Percentiles rank a stretch among this genome's conserved stretches.
Conservation (phyloP, 345 rosid genomes). For the thale cress (Arabidopsis thaliana) region DNA sequence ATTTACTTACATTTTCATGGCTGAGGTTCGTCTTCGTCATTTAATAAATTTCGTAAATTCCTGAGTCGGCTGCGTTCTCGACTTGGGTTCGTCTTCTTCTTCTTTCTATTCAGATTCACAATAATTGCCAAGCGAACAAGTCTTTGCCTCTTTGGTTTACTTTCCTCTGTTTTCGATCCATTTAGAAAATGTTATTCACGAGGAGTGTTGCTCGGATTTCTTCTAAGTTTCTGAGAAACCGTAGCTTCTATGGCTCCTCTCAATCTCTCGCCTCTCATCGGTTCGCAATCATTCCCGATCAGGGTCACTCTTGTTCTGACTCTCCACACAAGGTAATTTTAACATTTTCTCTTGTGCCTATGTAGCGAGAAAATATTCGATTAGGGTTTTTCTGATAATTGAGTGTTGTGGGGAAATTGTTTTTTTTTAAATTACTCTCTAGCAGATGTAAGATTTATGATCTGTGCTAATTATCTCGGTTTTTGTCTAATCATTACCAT, state of each 20-base stretch:
- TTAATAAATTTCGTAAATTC: background rate
- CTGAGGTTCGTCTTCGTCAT: constrained; percentile 49
- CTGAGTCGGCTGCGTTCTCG: constrained; percentile 27
- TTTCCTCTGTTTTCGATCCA: constrained; percentile 35
- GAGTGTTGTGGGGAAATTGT: background rate
- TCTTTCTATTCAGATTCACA: constrained; percentile 36
- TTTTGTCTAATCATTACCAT: constrained; percentile 16
- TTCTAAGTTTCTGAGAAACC: constrained; percentile 45
- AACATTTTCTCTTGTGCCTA: background rate
- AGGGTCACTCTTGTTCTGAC: constrained; percentile 30
- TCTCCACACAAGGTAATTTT: constrained; percentile 50
- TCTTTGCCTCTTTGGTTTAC: background rate
- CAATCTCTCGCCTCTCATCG: constrained; percentile 45
- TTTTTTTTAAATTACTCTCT: background rate
- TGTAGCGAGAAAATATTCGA: background rate
- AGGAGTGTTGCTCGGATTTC: constrained; percentile 48
- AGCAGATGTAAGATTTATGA: background rate
- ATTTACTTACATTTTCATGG: constrained; percentile 34
- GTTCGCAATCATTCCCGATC: constrained; percentile 21
- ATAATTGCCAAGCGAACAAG: background rate
- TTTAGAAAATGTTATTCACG: constrained; percentile 40
- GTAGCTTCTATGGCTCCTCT: constrained; percentile 44
- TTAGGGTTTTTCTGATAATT: constrained; percentile 21
- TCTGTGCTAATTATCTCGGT: background rate
- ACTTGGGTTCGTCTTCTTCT: constrained; percentile 2